A percentile compares a stretch with the other conserved stretches of the same genome.
phyloP scores from a whole-genome alignment of 176 grass and related monocot species.

The Aegilops longissima region DNA sequence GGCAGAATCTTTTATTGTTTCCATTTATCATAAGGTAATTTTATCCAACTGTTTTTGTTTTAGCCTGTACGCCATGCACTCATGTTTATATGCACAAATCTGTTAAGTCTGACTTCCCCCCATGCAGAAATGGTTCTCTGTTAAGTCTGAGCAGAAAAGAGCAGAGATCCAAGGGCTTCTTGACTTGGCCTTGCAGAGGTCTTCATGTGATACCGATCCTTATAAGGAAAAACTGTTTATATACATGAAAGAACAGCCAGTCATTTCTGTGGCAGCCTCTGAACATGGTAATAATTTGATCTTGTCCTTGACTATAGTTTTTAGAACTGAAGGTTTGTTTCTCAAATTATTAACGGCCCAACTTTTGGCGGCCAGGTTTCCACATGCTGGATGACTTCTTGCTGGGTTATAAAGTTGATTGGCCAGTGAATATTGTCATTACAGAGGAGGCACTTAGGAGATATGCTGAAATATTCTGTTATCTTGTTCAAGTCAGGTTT shows the following conservation, averaged over 20 bases:
- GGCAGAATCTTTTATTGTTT: conserved; percentile 79
- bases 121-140: conserved; percentile 71
- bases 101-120: conserved; percentile 20
- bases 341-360: conserved; percentile 27
- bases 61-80: background rate
- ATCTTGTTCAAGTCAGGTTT: conserved; percentile 81
- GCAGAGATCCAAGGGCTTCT: conserved; percentile 81
- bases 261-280: conserved; percentile 41
- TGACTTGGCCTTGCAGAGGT: conserved; percentile 83
- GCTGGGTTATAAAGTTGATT: conserved; percentile 92
- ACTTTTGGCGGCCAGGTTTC: conserved; percentile 57
- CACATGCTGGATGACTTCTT: conserved; percentile 73
- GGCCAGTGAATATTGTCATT: conserved; percentile 91
- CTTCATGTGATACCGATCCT: conserved; percentile 81
- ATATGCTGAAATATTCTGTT: conserved; percentile 95
- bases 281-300: conserved; percentile 55
- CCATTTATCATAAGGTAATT: conserved; percentile 72
- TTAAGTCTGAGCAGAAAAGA: conserved; percentile 70
- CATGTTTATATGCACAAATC: conserved; percentile 18
- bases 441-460: conserved; percentile 73
- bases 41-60: conserved; percentile 5
- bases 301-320: conserved; percentile 5
- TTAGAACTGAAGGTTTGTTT: conserved; percentile 5
- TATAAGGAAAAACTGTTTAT: conserved; percentile 88
- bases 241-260: conserved; percentile 54